Base-by-base conservation (phyloP, 2,329 filamentous ascomycete genomes). In the Penicillium corylophilum region DNA sequence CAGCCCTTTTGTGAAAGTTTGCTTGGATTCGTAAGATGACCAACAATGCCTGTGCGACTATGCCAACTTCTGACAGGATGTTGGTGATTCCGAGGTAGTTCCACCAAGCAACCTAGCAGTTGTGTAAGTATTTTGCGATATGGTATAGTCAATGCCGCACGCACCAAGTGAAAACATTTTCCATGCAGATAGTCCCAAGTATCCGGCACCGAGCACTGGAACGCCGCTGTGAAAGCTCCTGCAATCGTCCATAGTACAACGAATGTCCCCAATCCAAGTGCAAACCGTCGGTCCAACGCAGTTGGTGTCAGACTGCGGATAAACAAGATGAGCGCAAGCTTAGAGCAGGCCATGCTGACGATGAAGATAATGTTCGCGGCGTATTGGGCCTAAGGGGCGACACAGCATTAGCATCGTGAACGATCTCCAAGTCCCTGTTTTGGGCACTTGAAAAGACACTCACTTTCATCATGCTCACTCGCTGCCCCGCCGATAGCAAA, bases 1-100 rank as follows among this genome's bases (percentile, higher is more conserved):
- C 35, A 4, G 49, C 49, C 35, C 65, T 62, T 23, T 60, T 55
- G 46, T 53, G 48, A 10, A 52, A 26, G 23, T 54, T 28, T 2
- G 62, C 62, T 15, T 65, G 64, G 6, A 68, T 51, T 2, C 55
- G 61, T 20, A 49, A 50, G 18, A 68, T 60, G 3, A 64, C 57
- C 16, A 60, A 29, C 1, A 61, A 41, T 1, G 65, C 62, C n/a
- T 64, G 57, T 4, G 31, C 44, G n/a, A 68, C 50, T 13, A 68
- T 60, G 9, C 51, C 57, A 9, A 44, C 36, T 20, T 68, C 65
- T 0, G 60, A 61, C 16, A 66, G n/a, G 5, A 68, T 62, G 38
- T 65, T 65, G 12, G 61, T 53, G 22, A 61, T 28, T 20, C 57
- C 58, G n/a, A 64, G 59, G 31, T 62, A 67, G 16, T 58, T 58